Evolutionary conservation across 768 basidiomycete genomes (phyloP).

Genomic region (Hirschioporus abietinus): DNA sequence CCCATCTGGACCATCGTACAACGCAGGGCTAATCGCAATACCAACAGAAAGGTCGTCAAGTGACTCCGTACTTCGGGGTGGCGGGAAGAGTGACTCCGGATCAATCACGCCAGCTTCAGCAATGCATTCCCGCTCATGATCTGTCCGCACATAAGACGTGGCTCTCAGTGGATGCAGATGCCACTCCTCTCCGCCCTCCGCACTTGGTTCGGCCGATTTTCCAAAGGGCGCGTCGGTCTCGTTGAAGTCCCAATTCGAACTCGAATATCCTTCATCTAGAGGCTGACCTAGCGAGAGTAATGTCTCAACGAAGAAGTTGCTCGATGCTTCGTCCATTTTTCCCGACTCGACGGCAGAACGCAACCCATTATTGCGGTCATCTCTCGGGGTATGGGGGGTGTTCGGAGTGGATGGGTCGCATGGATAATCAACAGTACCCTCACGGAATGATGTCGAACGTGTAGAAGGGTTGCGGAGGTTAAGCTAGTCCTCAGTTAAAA

Average conservation of each 20-base stretch:
- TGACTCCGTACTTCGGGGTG: neutral
- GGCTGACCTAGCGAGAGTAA: neutral
- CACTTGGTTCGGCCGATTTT: neutral
- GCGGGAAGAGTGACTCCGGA: neutral
- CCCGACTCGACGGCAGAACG: neutral
- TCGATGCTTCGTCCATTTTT: neutral
- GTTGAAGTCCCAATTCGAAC: neutral
- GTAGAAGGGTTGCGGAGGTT: neutral
- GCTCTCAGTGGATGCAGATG: neutral
- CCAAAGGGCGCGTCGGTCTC: neutral
- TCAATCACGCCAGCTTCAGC: neutral
- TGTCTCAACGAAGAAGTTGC: neutral
- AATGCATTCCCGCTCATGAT: neutral
- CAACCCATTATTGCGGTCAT: neutral
- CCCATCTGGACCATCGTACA: neutral
- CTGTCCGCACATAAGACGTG: neutral
- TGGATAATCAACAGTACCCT: neutral
- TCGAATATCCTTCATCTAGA: neutral
- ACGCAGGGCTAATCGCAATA: neutral
- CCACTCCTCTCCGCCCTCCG: neutral
- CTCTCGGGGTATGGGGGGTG: neutral
- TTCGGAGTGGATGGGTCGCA: neutral
- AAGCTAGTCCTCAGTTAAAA: neutral
- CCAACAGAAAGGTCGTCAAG: neutral
- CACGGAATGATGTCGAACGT: neutral